Base-by-base conservation (phyloP, 2,329 filamentous ascomycete species). In the Alternaria triticina region DNA sequence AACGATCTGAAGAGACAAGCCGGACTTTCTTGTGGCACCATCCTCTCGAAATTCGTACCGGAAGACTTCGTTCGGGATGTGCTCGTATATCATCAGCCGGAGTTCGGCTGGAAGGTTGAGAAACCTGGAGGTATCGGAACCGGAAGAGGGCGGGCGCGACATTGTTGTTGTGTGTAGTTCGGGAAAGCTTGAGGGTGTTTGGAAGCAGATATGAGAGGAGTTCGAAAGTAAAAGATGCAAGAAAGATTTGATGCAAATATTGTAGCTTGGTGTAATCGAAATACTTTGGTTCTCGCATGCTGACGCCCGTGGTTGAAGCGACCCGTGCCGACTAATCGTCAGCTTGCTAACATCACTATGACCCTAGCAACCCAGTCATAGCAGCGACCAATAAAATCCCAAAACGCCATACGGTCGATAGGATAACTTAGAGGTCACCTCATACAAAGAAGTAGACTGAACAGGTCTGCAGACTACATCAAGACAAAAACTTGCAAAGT, bases 21-120 rank as follows among this genome's bases (percentile, higher is more conserved):
- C 17, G 20, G 17, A 10, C 20, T 45, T 45, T 20, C 22, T 45
- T 20, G 17, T 45, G 11, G 43, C n/a, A 45, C 4, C 6, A 5
- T 13, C 20, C 17, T 45, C 20, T 45, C 17, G 17, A 3, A 12
- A 20, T 20, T 45, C 43, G 43, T 45, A 17, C 17, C 17, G 17
- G 43, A 45, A 12, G 20, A 22, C 17, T 20, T 20, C 17, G 43
- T 45, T 45, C 6, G 20, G 43, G 9, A 59, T 33, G 9, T 40
- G 7, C 17, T 59, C 55, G 50, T 59, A 62, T 20, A 62, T 30
- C 49, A 62, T 59, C n/a, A 62, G 5, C 27, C 49, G 60, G 8
- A 62, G 28, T 30, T 54, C 55, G 13, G 27, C 20, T 30, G 60
- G 60, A 8, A 62, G 55, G n/a, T 62, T 22, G 43, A 62, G 60